Percentiles rank a stretch among this genome's conserved stretches.
phyloP scores from a whole-genome alignment of 2,329 filamentous ascomycete genomes.

The Scleromitrula shiraiana region DNA sequence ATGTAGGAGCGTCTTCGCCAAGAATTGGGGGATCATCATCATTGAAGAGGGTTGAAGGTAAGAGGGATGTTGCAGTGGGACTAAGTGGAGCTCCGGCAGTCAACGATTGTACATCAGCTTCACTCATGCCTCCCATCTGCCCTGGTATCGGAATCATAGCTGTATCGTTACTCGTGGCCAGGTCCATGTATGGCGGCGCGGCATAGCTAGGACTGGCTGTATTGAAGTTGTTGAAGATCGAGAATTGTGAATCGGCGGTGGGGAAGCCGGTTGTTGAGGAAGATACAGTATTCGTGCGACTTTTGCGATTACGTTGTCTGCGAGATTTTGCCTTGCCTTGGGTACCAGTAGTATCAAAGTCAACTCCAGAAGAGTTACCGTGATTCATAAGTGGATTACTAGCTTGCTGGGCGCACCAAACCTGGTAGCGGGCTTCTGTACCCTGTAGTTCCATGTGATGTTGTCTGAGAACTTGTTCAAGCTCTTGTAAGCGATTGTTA shows the following conservation, averaged over 20 bases:
- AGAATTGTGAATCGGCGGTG: conserved; percentile 30
- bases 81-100: conserved; percentile 64
- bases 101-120: conserved; percentile 53
- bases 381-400: conserved; percentile 26
- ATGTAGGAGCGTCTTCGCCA: conserved; percentile 21
- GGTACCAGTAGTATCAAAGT: conserved; percentile 25
- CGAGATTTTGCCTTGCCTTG: conserved; percentile 30
- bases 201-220: conserved; percentile 38
- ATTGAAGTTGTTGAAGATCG: conserved; percentile 36
- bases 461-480: conserved; percentile 19
- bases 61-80: conserved; percentile 63
- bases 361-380: conserved; percentile 29
- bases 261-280: conserved; percentile 25
- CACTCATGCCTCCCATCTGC: conserved; percentile 41
- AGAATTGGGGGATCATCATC: conserved; percentile 51
- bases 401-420: conserved; percentile 20
- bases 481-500: conserved; percentile 18
- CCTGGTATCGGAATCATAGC: conserved; percentile 25
- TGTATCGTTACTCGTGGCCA: conserved; percentile 25
- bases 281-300: conserved; percentile 31
- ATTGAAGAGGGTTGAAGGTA: conserved; percentile 58
- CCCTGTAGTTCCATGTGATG: conserved; percentile 19
- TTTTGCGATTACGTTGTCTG: conserved; percentile 33
- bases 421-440: conserved; percentile 15
- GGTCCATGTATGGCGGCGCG: conserved; percentile 39